Conservation (phyloP, 2,329 filamentous ascomycete genomes). For the Bisporella sp. region DNA sequence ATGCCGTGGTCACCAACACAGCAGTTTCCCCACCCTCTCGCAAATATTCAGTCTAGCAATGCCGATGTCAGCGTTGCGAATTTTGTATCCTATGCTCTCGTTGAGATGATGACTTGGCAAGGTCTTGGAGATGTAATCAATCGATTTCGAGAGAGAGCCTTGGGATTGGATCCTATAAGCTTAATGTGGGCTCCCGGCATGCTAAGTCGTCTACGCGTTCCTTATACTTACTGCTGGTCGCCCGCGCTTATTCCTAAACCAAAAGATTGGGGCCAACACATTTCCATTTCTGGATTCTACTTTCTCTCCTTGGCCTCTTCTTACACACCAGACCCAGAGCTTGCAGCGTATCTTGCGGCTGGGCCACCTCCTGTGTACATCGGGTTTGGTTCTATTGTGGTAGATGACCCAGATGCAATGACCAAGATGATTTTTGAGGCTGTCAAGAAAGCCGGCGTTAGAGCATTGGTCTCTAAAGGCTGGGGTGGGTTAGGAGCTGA, state of each 20-base stretch:
- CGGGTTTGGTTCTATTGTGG: conserved; percentile 77
- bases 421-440: conserved; percentile 69
- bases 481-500: conserved; percentile 82
- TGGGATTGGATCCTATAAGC: conserved; percentile 72
- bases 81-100: conserved; percentile 60
- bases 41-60: conserved; percentile 59
- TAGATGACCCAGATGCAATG: conserved; percentile 66
- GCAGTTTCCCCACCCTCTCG: conserved; percentile 62
- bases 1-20: conserved; percentile 71
- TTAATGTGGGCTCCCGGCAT: conserved; percentile 78
- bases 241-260: conserved; percentile 74
- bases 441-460: conserved; percentile 56
- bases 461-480: conserved; percentile 78
- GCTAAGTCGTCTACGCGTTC: conserved; percentile 66
- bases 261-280: conserved; percentile 65
- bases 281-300: conserved; percentile 70
- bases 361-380: conserved; percentile 74
- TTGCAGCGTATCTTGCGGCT: conserved; percentile 58
- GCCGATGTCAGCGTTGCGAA: conserved; percentile 58
- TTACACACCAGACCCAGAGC: conserved; percentile 58
- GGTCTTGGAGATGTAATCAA: conserved; percentile 87
- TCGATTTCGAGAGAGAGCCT: conserved; percentile 65
- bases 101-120: conserved; percentile 70
- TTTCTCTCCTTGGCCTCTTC: conserved; percentile 63
- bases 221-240: conserved; percentile 91